Base-by-base conservation (phyloP, 2,329 filamentous ascomycete genomes). In the Claviceps maximensis region DNA sequence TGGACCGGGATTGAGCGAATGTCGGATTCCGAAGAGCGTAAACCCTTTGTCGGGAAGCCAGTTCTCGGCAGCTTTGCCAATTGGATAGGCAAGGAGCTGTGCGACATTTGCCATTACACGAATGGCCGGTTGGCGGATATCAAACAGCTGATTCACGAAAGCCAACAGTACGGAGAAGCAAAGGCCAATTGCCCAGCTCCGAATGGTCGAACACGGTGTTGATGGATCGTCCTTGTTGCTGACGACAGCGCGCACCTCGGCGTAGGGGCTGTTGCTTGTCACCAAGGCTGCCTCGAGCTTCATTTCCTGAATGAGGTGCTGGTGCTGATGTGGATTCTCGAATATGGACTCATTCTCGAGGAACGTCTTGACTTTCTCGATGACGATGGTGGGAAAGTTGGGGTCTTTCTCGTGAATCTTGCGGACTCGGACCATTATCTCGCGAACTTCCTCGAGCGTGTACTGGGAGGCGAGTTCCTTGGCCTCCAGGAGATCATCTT, bases 81-180 rank as follows among this genome's bases (percentile, higher is more conserved):
- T 55, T 2, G 78, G 78, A 51, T 75, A 82, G 2, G 76, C 74
- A 6, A 80, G 66, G 45, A 82, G 64, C 66, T 81, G 77, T 19
- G 77, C 76, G 9, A 82, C 76, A 50, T 78, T 77, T 49, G 75
- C 69, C 57, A 73, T 71, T 59, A 82, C 74, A 17, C 65, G 69
- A 57, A 82, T 80, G 45, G 70, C 66, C 0, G 79, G 79, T 56
- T 75, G 72, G 10, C 78, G 76, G 54, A 81, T 74, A 50, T 74
- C 75, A 62, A 82, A 80, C 50, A 82, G 71, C 66, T 79, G 75
- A 59, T 82, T 80, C 60, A 75, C 68, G 51, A 75, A 76, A 46
- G 73, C 70, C 36, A 78, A 66, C 27, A 76, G 56, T 31, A 71
- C 65, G 9, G 74, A 71, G 54, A 79, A 80, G 44, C 70, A 57